These are phyloP conservation scores for Fomitiporia mediterranea DNA, from an alignment of 1,284 basidiomycete genomes.

Conservation along the genomic window DNA sequence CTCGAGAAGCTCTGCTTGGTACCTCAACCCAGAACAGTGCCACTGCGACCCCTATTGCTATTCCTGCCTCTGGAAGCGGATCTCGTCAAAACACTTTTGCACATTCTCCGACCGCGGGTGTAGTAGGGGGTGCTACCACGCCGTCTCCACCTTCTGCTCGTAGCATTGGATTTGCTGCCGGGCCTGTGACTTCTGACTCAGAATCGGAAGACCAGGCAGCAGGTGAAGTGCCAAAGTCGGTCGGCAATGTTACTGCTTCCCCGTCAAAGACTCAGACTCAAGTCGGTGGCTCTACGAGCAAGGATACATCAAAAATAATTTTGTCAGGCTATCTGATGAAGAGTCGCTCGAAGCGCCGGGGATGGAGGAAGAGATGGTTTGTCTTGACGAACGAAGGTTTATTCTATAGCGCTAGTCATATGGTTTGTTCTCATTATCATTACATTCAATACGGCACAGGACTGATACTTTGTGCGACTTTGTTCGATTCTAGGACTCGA, in stretches of 20 bases:
- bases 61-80: conserved; percentile 29
- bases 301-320: conserved; percentile 60
- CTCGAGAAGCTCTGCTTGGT: conserved; percentile 59
- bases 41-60: conserved; percentile 45
- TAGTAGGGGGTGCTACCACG: conserved; percentile 17
- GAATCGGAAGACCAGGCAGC: conserved; percentile 69
- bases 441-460: too few species aligned
- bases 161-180: conserved; percentile 14
- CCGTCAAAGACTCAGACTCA: conserved; percentile 34
- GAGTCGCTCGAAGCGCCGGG: conserved; percentile 87
- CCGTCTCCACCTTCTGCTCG: conserved; percentile 32
- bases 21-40: conserved; percentile 55
- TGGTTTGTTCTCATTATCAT: conserved; percentile 71
- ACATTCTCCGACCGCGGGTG: conserved; percentile 4
- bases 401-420: conserved; percentile 83
- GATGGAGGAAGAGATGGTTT: conserved; percentile 96
- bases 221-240: conserved; percentile 33
- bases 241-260: conserved; percentile 35
- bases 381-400: conserved; percentile 78
- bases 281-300: conserved; percentile 22
- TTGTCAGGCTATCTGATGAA: conserved; percentile 95
- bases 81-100: conserved; percentile 9
- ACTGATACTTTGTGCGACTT: too few species aligned
- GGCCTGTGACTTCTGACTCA: conserved; percentile 51
- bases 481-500: conserved; percentile 61